Evolutionary conservation across 768 basidiomycete genomes (phyloP), one percentile per base, ranked within the genome.

Genomic region (Boletus patriciae): DNA sequence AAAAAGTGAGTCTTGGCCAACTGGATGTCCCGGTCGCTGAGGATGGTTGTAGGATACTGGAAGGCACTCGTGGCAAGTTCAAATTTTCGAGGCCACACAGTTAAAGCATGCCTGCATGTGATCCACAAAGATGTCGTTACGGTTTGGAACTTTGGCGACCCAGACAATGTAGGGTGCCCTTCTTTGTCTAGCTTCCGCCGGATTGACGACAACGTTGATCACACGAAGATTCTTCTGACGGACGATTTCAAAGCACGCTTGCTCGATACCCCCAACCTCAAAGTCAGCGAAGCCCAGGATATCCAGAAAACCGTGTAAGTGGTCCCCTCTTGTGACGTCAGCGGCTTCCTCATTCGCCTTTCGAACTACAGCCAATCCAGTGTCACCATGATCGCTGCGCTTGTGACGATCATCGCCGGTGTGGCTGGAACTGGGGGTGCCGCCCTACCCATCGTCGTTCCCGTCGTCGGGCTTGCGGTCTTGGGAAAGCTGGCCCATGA

Each of bases 111-210:
- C 1, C 25, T 59, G 13, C 21, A 21, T n/a, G 45, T 47, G 12
- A 34, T 59, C 6, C 58, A 59, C 31, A 11, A 41, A 11, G 58
- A 57, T 31, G 51, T 59, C 7, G 13, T 58, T 18, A 12, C 16
- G 6, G 12, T 51, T 19, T 59, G 58, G 58, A 57, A 59, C 8
- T 51, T 59, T 40, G 36, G 43, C 3, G 21, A 59, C 6, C 50
- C 55, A 4, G 21, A 51, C 25, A 13, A 38, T 13, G 58, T 59
- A 46, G 6, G 58, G 18, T 23, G 31, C 16, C 4, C 13, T 3
- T 41, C 33, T 11, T 37, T 27, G 21, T 12, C 43, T 41, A 5
- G 4, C 19, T 19, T 19, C 7, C 36, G 27, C 18, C 11, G 12
- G 41, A 11, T 36, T 42, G n/a, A 25, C 18, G 18, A 25, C 16